A percentile compares a stretch with the other conserved stretches of the same genome.
These are phyloP conservation scores for Phytophthora litchii DNA, from an alignment of 352 stramenopile species.

Conservation along the genomic window DNA sequence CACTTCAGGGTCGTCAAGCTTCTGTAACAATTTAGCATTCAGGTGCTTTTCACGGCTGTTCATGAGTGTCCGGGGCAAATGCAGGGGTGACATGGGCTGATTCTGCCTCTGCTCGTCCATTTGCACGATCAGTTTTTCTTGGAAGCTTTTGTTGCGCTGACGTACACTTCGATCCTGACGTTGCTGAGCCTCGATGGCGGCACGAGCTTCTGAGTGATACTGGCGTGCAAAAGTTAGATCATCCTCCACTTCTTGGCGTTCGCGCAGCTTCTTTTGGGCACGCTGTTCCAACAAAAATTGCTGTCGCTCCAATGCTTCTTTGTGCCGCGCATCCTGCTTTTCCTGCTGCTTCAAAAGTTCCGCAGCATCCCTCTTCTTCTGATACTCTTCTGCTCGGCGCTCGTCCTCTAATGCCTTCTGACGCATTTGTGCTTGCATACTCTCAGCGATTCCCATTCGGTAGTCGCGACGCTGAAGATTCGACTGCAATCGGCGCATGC, in stretches of 20 bases:
- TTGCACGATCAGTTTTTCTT: constrained; percentile 63
- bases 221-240: constrained; percentile 61
- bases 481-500: constrained; percentile 45
- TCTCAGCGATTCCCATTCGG: constrained; percentile 45
- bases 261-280: constrained; percentile 56
- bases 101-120: constrained; percentile 64
- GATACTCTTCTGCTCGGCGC: constrained; percentile 62
- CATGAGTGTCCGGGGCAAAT: constrained; percentile 66
- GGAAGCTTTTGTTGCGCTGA: constrained; percentile 64
- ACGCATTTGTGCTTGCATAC: constrained; percentile 54
- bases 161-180: constrained; percentile 37
- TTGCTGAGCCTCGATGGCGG: constrained; percentile 53
- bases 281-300: constrained; percentile 56
- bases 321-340: constrained; percentile 34
- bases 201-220: constrained; percentile 52
- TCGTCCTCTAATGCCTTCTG: constrained; percentile 64
- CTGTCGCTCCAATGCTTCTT: constrained; percentile 61
- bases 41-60: constrained; percentile 65
- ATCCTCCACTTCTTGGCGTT: constrained; percentile 64
- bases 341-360: constrained; percentile 42
- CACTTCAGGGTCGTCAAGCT: constrained; percentile 62
- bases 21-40: constrained; percentile 72
- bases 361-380: constrained; percentile 55
- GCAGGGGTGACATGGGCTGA: constrained; percentile 55
- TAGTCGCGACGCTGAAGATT: constrained; percentile 54